A percentile compares a stretch with the other conserved stretches of the same genome.
These are phyloP conservation scores for Medicago ruthenica DNA, from an alignment of 306 rosid species.

Conservation along the genomic window DNA sequence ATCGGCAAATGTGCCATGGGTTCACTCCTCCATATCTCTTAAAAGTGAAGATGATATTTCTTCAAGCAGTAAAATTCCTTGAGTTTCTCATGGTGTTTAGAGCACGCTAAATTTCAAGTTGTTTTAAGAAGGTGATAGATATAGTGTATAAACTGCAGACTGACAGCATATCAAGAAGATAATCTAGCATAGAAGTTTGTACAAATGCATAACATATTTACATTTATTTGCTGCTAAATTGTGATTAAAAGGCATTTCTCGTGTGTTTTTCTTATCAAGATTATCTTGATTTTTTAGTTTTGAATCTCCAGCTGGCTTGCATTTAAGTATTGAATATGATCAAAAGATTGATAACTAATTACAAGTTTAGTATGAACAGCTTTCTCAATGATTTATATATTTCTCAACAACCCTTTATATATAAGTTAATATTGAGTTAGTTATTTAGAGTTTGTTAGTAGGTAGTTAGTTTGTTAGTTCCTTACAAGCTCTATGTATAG, in stretches of 20 bases:
- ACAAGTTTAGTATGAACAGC: no score
- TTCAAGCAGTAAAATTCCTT: constrained; percentile 45
- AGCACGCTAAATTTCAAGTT: background rate
- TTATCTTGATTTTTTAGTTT: no score
- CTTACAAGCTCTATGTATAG: no score
- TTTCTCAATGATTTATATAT: no score
- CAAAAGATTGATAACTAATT: no score
- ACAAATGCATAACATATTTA: background rate
- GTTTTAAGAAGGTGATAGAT: background rate
- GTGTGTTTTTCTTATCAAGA: no score
- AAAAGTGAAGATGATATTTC: constrained; percentile 45
- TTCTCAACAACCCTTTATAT: no score
- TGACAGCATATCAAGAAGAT: constrained; percentile 1
- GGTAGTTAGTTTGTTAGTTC: no score
- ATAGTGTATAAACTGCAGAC: background rate
- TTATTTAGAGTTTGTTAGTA: no score
- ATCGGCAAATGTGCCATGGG: constrained; percentile 60
- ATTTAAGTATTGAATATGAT: no score
- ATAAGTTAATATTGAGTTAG: no score
- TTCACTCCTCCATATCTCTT: constrained; percentile 56
- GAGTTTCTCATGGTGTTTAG: constrained; percentile 3
- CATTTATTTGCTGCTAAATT: background rate
- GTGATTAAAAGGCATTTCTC: background rate
- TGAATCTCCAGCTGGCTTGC: no score
- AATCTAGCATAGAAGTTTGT: background rate